Percentiles rank a stretch among this genome's conserved stretches.
Conservation (phyloP, 768 basidiomycete genomes). For the Boletus tylopilopsis region DNA sequence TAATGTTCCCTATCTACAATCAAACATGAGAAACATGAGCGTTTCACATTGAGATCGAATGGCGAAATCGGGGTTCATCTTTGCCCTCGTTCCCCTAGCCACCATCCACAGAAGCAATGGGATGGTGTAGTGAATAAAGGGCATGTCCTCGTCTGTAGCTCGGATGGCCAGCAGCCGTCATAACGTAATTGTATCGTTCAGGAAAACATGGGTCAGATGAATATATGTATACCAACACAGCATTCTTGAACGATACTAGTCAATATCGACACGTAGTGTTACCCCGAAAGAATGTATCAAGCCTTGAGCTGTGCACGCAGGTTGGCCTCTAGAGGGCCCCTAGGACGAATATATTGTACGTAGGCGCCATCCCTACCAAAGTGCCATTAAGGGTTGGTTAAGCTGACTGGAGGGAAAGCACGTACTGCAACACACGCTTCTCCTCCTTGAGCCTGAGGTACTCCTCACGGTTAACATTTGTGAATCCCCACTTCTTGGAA, state of each 20-base stretch:
- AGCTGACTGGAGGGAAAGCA: conserved; percentile 22
- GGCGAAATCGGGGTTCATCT: conserved; percentile 40
- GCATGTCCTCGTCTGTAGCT: conserved; percentile 32
- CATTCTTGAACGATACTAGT: conserved; percentile 18
- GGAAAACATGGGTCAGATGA: conserved; percentile 5
- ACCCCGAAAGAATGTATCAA: conserved; percentile 31
- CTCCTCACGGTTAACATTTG: conserved; percentile 85
- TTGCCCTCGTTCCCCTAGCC: conserved; percentile 85
- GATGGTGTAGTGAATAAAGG: conserved; percentile 76
- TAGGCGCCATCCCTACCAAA: conserved; percentile 76
- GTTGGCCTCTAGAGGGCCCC: conserved; percentile 83
- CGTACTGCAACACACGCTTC: conserved; percentile 84
- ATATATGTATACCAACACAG: conserved; percentile 8
- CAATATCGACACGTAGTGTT: conserved; percentile 6
- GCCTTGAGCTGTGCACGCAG: conserved; percentile 79
- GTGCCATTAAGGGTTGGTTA: not conserved
- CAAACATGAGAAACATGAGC: conserved; percentile 13
- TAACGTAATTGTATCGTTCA: too few species aligned
- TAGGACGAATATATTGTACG: conserved; percentile 88
- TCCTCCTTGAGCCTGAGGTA: conserved; percentile 87
- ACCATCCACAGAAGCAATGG: conserved; percentile 43
- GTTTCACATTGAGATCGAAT: conserved; percentile 19
- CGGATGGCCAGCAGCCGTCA: not conserved
- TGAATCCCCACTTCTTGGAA: conserved; percentile 99
- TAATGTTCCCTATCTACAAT: conserved; percentile 21